Evolutionary conservation across 306 rosid species (phyloP).

Genomic region (Vigna radiata): DNA sequence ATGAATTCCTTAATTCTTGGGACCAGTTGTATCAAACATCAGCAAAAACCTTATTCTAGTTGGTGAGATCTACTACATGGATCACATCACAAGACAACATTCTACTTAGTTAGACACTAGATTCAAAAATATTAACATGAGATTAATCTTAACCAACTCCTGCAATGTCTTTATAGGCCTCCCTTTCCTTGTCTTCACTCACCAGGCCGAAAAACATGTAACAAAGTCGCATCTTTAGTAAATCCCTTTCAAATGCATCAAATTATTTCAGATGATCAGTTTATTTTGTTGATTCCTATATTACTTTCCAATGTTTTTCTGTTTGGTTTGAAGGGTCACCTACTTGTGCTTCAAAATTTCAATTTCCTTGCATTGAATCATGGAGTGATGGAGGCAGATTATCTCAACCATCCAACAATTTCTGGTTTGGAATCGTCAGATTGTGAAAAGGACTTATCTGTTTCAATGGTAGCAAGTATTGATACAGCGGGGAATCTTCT

Average conservation of each 20-base stretch:
- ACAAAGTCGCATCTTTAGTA: constrained; percentile 18
- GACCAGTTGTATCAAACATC: too few species aligned
- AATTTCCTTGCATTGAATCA: constrained; percentile 70
- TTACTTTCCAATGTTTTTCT: constrained; percentile 17
- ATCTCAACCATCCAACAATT: constrained; percentile 63
- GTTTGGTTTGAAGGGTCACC: constrained; percentile 78
- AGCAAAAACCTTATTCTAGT: too few species aligned
- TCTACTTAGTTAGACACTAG: too few species aligned
- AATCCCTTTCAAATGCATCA: constrained; percentile 16
- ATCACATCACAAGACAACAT: too few species aligned
- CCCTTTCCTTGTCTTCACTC: too few species aligned
- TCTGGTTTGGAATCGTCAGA: constrained; percentile 52
- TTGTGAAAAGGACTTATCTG: constrained; percentile 60
- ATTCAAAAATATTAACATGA: too few species aligned
- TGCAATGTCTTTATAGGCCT: too few species aligned
- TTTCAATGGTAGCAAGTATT: constrained; percentile 90
- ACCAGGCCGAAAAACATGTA: background rate
- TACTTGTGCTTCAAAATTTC: constrained; percentile 73
- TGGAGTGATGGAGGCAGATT: constrained; percentile 91
- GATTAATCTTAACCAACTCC: too few species aligned
- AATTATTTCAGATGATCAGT: constrained; percentile 12
- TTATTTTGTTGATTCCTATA: constrained; percentile 10
- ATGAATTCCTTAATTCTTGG: too few species aligned
- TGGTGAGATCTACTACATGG: too few species aligned
- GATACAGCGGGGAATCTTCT: constrained; percentile 74